Conservation (phyloP, 2,329 filamentous ascomycete genomes). For the Samsoniella hepiali region DNA sequence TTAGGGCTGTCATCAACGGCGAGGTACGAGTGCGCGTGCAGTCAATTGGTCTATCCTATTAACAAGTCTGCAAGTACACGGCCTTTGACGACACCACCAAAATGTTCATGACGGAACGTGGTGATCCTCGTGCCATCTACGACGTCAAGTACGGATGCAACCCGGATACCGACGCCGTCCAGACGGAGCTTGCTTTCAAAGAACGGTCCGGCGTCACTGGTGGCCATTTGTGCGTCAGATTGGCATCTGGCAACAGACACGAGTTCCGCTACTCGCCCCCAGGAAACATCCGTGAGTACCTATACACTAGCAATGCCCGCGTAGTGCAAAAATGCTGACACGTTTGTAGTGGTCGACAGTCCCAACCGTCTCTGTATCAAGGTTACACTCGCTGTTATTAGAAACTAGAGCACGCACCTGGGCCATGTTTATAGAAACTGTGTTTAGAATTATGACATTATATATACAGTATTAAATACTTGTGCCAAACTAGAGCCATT, state of each 20-base stretch:
- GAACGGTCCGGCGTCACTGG: slow-evolving; percentile 30
- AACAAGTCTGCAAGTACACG: slow-evolving; percentile 32
- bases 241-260: slow-evolving; percentile 34
- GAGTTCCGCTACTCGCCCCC: slow-evolving; percentile 44
- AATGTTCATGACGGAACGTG: slow-evolving; percentile 45
- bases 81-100: slow-evolving; percentile 45
- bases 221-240: slow-evolving; percentile 39
- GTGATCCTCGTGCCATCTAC: slow-evolving; percentile 41
- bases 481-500: not conserved
- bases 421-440: not conserved
- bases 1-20: slow-evolving; percentile 42
- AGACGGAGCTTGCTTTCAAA: slow-evolving; percentile 36
- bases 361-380: slow-evolving; percentile 12
- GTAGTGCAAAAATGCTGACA: not conserved
- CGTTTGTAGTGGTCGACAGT: slow-evolving; percentile 3
- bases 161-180: slow-evolving; percentile 38
- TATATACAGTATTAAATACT: slow-evolving; percentile 2
- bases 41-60: not conserved
- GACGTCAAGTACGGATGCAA: slow-evolving; percentile 41
- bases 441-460: not conserved
- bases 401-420: not conserved
- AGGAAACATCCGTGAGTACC: slow-evolving; percentile 34
- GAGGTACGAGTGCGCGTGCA: slow-evolving; percentile 32
- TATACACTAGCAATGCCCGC: not conserved
- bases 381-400: slow-evolving; percentile 11